Evolutionary conservation across 2,329 filamentous ascomycete genomes (phyloP).

Genomic region (Zasmidium citrigriseum): DNA sequence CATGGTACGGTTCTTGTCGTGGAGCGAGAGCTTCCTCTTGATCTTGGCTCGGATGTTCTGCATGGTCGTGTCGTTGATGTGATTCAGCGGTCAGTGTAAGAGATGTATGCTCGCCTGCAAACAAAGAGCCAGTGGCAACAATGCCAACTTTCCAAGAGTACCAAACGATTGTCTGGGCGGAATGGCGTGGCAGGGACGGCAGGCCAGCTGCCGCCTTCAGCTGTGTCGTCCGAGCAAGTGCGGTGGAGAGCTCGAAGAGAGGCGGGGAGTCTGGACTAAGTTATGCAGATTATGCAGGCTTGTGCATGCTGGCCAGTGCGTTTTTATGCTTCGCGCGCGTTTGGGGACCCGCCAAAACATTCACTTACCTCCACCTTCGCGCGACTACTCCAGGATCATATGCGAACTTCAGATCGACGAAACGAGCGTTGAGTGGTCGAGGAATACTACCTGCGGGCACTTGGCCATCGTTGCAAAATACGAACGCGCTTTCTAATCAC

Average conservation of each 20-base stretch:
- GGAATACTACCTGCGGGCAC: too few relatives aligned
- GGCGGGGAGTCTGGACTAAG: background rate
- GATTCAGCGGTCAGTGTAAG: background rate
- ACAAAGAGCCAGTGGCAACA: too few relatives aligned
- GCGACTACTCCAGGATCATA: background rate
- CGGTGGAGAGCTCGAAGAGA: background rate
- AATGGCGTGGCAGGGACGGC: background rate
- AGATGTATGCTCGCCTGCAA: background rate
- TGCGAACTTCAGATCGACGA: too few relatives aligned
- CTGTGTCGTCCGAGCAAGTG: background rate
- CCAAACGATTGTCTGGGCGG: background rate
- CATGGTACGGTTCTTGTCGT: constrained; percentile 41
- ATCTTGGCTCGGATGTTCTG: constrained; percentile 39
- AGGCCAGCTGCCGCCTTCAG: background rate
- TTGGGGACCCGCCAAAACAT: background rate
- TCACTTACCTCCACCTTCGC: background rate
- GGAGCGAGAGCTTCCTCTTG: constrained; percentile 38
- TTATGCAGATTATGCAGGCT: too few relatives aligned
- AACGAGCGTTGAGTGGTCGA: too few relatives aligned
- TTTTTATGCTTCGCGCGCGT: background rate
- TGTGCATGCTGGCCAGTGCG: background rate
- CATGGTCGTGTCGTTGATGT: constrained; percentile 28
- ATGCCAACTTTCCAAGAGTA: background rate
- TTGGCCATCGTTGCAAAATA: too few relatives aligned
- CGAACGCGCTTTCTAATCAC: too few relatives aligned